These are phyloP conservation scores for Scopulariopsis brevicaulis DNA, from an alignment of 2,329 filamentous ascomycete species.

Conservation along the genomic window DNA sequence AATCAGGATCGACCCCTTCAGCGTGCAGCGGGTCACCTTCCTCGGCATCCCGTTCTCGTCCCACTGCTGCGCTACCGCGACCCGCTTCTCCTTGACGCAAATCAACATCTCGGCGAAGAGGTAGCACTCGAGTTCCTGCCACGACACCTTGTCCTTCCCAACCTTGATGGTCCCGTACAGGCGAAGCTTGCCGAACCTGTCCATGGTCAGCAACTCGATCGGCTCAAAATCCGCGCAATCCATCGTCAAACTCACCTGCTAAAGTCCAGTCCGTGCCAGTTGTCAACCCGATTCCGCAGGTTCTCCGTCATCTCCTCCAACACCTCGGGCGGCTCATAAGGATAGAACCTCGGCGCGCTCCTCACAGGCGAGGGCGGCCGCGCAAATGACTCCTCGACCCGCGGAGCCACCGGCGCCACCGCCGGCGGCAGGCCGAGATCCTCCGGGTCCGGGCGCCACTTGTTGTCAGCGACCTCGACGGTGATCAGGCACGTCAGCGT, in stretches of 20 bases:
- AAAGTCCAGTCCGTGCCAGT: conserved; percentile 96
- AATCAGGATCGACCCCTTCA: conserved; percentile 96
- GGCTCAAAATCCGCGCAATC: conserved; percentile 6
- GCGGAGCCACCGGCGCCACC: conserved; percentile 23
- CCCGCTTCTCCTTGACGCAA: conserved; percentile 95
- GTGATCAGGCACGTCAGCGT: conserved; percentile 89
- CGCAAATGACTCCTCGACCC: conserved; percentile 42
- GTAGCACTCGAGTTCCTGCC: conserved; percentile 97
- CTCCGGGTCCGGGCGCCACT: conserved; percentile 78
- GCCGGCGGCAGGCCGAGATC: conserved; percentile 52
- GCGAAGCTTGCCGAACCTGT: conserved; percentile 79
- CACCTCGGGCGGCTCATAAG: conserved; percentile 65
- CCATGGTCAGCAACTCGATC: conserved; percentile 14
- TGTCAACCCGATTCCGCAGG: conserved; percentile 79
- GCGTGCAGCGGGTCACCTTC: conserved; percentile 66
- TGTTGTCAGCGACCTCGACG: conserved; percentile 84
- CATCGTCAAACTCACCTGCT: conserved; percentile 41
- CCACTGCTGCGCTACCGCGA: conserved; percentile 50
- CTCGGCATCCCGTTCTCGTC: conserved; percentile 45
- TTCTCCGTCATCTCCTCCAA: conserved; percentile 80
- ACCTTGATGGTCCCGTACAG: conserved; percentile 84
- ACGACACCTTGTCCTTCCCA: conserved; percentile 90
- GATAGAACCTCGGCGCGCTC: conserved; percentile 48
- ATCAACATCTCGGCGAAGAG: conserved; percentile 99
- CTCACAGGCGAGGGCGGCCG: conserved; percentile 48